Evolutionary conservation across 495 filamentous ascomycete species (phyloP), one percentile per base, ranked within the genome.

Genomic region (Aspergillus bridgeri): DNA sequence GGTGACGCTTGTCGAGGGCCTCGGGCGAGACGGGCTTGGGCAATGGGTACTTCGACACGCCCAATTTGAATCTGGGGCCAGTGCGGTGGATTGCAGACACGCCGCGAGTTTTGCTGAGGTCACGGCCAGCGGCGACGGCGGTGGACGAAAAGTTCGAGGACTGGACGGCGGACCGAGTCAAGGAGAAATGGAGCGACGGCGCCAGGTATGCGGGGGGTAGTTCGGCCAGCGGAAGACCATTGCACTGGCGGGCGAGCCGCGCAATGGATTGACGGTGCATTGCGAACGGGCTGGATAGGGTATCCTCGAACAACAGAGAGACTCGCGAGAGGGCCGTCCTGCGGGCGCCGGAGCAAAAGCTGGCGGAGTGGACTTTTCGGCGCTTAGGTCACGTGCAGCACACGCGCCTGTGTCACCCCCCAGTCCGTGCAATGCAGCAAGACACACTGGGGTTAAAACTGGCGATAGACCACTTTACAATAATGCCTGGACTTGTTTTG

Each of bases 11-110:
- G 52, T 69, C 60, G 75, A 77, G 64, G 71, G 81, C 53, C 73
- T 75, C 61, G 54, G 61, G 47, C 60, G 74, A 66, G 9, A 88
- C 85, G 9, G 94, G 94, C 65, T 83, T 73, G 13, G 94, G 94
- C 55, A 96, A 74, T 45, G 83, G 78, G 57, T 86, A 81, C 69
- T 88, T 88, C 48, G 82, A 84, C 24, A 90, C 82, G 27, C 83
- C 84, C 53, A 91, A 76, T 38, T 82, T 83, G 63, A 86, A 81
- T 58, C 84, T 83, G 2, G 85, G 84, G n/a, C 90, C 91, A 22
- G 87, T 92, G 20, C 86, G 80, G 54, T 89, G 86, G 54, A 95
- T 72, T 23, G 87, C 86, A 21, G 89, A 93, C 43, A 97, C 83
- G 5, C 91, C 94, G 49, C 94, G 91, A 44, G 59, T 60, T 61